phyloP scores from a whole-genome alignment of 805 yeast species.

The Starmerella potacharoeniae region DNA sequence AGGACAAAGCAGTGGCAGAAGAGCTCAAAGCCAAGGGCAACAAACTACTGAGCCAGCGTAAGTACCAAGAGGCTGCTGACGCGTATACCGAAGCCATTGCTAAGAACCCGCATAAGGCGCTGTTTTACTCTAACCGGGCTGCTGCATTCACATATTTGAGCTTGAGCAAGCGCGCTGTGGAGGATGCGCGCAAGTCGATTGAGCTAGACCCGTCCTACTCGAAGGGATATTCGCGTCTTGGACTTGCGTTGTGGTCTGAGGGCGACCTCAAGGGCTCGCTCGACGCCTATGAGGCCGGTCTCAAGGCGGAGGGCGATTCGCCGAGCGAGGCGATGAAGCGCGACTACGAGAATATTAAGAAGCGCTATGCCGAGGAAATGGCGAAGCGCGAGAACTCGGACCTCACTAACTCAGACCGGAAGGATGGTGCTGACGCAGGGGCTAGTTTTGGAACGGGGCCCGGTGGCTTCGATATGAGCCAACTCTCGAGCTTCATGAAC shows the following conservation, averaged over 20 bases:
- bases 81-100: conserved; percentile 74
- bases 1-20: conserved; percentile 67
- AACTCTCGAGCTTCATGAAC: conserved; percentile 57
- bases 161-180: conserved; percentile 64
- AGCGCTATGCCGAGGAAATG: conserved; percentile 64
- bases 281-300: conserved; percentile 80
- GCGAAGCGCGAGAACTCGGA: conserved; percentile 13
- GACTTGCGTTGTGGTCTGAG: conserved; percentile 85
- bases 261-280: conserved; percentile 86
- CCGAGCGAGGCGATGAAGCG: conserved; percentile 83
- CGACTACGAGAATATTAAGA: conserved; percentile 89
- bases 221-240: conserved; percentile 90
- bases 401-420: background rate
- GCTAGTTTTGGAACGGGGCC: conserved; percentile 35
- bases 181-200: conserved; percentile 76
- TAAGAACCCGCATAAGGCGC: conserved; percentile 59
- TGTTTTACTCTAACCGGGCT: conserved; percentile 86
- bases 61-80: conserved; percentile 59
- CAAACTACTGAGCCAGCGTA: conserved; percentile 68
- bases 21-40: conserved; percentile 77
- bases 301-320: conserved; percentile 73
- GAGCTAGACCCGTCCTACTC: conserved; percentile 67
- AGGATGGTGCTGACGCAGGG: background rate
- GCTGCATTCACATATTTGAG: conserved; percentile 82
- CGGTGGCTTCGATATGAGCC: conserved; percentile 57